Evolutionary conservation across 331 rosid species (phyloP), one percentile per base, ranked within the genome.

Genomic region (Erythrophleum ivorense): DNA sequence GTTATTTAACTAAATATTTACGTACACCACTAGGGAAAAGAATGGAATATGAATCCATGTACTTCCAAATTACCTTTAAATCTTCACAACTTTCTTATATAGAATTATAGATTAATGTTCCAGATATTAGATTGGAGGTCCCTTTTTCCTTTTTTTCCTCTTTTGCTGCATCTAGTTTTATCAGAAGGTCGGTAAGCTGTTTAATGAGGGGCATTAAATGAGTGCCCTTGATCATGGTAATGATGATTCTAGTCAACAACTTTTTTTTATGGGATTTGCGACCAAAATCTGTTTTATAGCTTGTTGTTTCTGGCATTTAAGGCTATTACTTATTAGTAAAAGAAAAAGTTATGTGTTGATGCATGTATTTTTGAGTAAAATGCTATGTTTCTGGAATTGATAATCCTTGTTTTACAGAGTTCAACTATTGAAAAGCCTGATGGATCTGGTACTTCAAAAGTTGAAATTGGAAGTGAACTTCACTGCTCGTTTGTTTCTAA

Each of bases 391-490:
- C 55, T 43, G 87, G 59, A 82, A 58, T 80, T 82, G 79, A 54
- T 80, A 71, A 75, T 53, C 66, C 73, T 77, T 80, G 74, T 80
- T 86, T 49, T 45, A 82, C 88, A 96, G 99, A 82, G 84, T 81
- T 79, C 79, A 48, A 85, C 77, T 71, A 85, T 85, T 71, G 97
- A 90, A 83, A 93, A 83, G 84, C 86, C 85, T 76, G 74, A 81
- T 82, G 97, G 81, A 80, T 81, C 80, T 38, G 88, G 86, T 75
- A 83, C 88, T 71, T 71, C 92, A 60, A 90, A 85, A 84, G 82
- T 80, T 45, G 84, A 79, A 60, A 80, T 71, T 85, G 80, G 78
- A 60, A 78, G 81, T 82, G 88, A 83, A 52, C 84, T 87, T 78
- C 92, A 87, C 71, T 76, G 67, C 50, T 24, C 76, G 77, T 70